Base-by-base conservation (phyloP, 352 stramenopile genomes). In the Globisporangium canariense region DNA sequence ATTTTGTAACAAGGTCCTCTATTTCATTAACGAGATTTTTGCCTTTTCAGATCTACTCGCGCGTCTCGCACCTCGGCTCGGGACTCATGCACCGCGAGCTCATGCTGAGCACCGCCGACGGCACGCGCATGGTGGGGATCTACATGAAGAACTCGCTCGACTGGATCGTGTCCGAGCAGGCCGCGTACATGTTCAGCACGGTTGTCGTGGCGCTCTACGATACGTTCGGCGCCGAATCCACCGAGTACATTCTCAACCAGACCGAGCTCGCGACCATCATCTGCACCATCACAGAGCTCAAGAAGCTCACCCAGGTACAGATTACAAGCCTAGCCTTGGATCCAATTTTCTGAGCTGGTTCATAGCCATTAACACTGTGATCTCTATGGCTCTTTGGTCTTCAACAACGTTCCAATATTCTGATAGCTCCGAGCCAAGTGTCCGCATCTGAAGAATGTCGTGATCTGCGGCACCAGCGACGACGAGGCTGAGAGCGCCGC, bases 91-190 rank as follows among this genome's bases (percentile, higher is more conserved):
- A 78, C 20, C 60, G 79, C 8, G 59, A 77, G 3, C 62, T 91
- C 25, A 47, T 91, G 18, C 74, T 77, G 5, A 58, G 46, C 1
- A 57, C 77, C 32, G 2, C 16, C 8, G 36, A 30, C 18, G 38
- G 32, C 20, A 41, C 36, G 9, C 74, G 75, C 36, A 90, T 97
- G 65, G 56, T 99, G 18, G 94, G 81, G 32, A 85, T 99, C 55
- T 99, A 98, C 77, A 97, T 97, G 79, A 97, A 95, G 70, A 99
- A 99, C 71, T 97, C 84, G 14, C 86, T 97, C 46, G 96, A 99
- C 66, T 99, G 96, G 93, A 75, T 98, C 13, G 71, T 99, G 36
- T 82, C 78, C 0, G 96, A 99, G 65, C 93, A 98, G 66, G 79
- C 80, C 4, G 79, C 70, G 11, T 89, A 87, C 62, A 64, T 64